Conservation (phyloP, 306 rosid genomes). For the Trifolium pratense region DNA sequence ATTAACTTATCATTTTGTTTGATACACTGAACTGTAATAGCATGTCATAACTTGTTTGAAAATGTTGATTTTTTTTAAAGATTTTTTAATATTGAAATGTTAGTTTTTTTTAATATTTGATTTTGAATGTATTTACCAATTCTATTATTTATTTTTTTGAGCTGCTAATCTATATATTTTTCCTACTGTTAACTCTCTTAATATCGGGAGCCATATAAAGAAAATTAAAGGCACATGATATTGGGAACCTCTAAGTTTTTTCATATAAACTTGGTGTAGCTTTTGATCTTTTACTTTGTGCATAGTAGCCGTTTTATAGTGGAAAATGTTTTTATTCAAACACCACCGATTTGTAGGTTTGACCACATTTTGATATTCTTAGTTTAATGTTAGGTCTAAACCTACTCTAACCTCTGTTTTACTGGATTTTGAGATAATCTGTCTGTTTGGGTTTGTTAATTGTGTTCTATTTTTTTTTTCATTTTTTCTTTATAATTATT, state of each 20-base stretch:
- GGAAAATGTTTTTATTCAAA: neutral
- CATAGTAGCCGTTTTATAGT: neutral
- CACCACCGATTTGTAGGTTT: neutral
- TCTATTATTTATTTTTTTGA: neutral
- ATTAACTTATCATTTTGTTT: neutral
- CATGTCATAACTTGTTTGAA: neutral
- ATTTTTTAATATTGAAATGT: neutral
- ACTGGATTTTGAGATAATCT: conserved; percentile 4
- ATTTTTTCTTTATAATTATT: neutral
- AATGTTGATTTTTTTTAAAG: neutral
- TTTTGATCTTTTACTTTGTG: neutral
- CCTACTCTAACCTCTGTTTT: neutral
- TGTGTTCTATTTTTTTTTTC: neutral
- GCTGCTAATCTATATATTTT: conserved; percentile 17
- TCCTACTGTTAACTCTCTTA: neutral
- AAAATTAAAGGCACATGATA: neutral
- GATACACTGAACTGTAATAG: conserved; percentile 1
- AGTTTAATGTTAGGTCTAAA: neutral
- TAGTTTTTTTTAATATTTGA: neutral
- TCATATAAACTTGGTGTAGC: neutral
- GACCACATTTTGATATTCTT: conserved; percentile 13
- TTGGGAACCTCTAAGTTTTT: neutral
- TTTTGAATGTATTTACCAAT: neutral
- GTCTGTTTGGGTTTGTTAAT: neutral
- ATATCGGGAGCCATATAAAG: neutral